Evolutionary conservation across 139 green algal genomes (phyloP).

Genomic region (Micractinium conductrix): DNA sequence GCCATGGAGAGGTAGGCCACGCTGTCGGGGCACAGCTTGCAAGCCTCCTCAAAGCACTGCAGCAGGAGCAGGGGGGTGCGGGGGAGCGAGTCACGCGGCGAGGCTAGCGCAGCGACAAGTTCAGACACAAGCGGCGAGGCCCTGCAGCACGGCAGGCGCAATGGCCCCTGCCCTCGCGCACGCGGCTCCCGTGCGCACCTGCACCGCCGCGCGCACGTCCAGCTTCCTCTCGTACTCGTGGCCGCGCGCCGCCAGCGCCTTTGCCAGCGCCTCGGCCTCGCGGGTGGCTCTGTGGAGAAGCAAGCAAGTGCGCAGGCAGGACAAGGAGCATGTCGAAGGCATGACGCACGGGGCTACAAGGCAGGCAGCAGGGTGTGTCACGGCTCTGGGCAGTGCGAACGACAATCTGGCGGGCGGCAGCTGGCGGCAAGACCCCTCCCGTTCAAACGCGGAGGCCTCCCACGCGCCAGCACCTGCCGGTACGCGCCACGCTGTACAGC

Average conservation of each 20-base stretch:
- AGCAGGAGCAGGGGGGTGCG: background rate
- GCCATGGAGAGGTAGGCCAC: slow-evolving; percentile 49
- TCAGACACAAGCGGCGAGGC: background rate
- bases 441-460: background rate
- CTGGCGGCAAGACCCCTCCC: background rate
- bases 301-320: background rate
- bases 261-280: slow-evolving; percentile 27
- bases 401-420: background rate
- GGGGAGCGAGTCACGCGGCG: no score
- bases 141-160: no score
- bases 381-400: background rate
- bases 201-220: slow-evolving; percentile 46
- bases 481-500: background rate
- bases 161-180: background rate
- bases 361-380: background rate
- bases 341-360: background rate
- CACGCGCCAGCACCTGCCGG: background rate
- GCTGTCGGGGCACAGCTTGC: slow-evolving; percentile 47
- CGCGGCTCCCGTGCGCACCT: background rate
- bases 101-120: no score
- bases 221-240: slow-evolving; percentile 38
- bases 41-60: slow-evolving; percentile 54
- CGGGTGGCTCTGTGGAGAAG: slow-evolving; percentile 14
- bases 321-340: background rate
- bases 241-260: slow-evolving; percentile 15